A percentile compares a stretch with the other conserved stretches of the same genome.
These are phyloP conservation scores for Ceratobasidium sp. DNA, from an alignment of 1,284 basidiomycete genomes.

Conservation along the genomic window DNA sequence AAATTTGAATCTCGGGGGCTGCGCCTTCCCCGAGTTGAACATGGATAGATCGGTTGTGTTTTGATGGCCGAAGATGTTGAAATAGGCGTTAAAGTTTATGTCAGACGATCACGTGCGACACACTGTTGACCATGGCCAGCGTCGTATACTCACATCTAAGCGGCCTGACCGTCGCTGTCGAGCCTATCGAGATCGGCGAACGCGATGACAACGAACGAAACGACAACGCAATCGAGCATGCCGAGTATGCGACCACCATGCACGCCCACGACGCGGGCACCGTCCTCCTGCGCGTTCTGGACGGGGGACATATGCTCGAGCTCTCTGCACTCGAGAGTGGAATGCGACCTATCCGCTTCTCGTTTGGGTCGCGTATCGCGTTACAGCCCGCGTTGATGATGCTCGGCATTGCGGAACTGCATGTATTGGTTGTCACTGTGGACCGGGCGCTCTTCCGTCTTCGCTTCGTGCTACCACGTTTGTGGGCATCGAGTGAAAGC, in stretches of 20 bases:
- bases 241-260: conserved; percentile 43
- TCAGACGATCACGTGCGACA: conserved; percentile 15
- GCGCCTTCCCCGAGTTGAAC: background rate
- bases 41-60: conserved; percentile 18
- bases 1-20: too few species aligned
- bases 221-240: conserved; percentile 31
- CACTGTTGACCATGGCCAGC: conserved; percentile 45
- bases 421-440: conserved; percentile 77
- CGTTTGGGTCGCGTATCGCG: conserved; percentile 80
- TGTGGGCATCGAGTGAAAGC: conserved; percentile 47
- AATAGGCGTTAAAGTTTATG: background rate
- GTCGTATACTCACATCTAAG: conserved; percentile 44
- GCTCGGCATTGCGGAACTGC: conserved; percentile 72
- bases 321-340: conserved; percentile 77
- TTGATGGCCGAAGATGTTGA: conserved; percentile 10
- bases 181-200: conserved; percentile 23
- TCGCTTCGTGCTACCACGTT: conserved; percentile 67
- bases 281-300: conserved; percentile 79
- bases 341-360: conserved; percentile 76
- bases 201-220: conserved; percentile 29
- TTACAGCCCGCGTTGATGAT: conserved; percentile 75
- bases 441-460: conserved; percentile 83
- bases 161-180: conserved; percentile 18
- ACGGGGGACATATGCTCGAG: conserved; percentile 81
- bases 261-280: conserved; percentile 43